phyloP scores from a whole-genome alignment of 179 eudicot species.

The Kewa caespitosa region DNA sequence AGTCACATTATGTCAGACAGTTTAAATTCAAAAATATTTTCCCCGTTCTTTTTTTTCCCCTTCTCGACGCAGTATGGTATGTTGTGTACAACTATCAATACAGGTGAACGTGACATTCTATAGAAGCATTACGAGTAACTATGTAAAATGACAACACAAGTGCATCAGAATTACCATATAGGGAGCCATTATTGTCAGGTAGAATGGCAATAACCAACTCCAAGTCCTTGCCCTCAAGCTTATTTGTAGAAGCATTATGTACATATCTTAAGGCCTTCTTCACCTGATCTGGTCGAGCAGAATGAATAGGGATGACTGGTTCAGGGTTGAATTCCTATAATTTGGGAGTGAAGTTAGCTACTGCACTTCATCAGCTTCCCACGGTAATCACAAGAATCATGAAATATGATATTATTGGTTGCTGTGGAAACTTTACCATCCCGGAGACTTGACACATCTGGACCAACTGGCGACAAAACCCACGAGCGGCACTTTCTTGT shows the following conservation, averaged over 20 bases:
- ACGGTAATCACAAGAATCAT: background rate
- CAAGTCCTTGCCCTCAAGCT: constrained; percentile 68
- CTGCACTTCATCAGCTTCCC: background rate
- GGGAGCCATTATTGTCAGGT: constrained; percentile 77
- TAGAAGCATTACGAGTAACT: background rate
- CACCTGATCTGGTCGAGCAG: constrained; percentile 80
- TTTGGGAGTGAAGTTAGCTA: constrained; percentile 9
- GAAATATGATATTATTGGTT: background rate
- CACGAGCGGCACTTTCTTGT: constrained; percentile 65
- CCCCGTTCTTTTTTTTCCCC: too few species aligned
- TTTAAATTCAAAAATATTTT: too few species aligned
- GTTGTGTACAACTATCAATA: too few species aligned
- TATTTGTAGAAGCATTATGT: constrained; percentile 43
- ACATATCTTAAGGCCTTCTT: constrained; percentile 71
- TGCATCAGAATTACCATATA: constrained; percentile 50
- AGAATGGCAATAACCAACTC: constrained; percentile 77
- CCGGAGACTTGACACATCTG: constrained; percentile 88
- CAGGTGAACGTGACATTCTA: too few species aligned
- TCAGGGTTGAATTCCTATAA: constrained; percentile 67
- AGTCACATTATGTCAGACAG: too few species aligned
- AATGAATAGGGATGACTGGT: constrained; percentile 65
- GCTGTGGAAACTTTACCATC: constrained; percentile 47
- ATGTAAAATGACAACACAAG: background rate
- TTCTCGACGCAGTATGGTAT: too few species aligned
- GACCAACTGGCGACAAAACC: constrained; percentile 79